Base-by-base conservation (phyloP, 2,329 filamentous ascomycete species). In the Delphinella strobiligena region DNA sequence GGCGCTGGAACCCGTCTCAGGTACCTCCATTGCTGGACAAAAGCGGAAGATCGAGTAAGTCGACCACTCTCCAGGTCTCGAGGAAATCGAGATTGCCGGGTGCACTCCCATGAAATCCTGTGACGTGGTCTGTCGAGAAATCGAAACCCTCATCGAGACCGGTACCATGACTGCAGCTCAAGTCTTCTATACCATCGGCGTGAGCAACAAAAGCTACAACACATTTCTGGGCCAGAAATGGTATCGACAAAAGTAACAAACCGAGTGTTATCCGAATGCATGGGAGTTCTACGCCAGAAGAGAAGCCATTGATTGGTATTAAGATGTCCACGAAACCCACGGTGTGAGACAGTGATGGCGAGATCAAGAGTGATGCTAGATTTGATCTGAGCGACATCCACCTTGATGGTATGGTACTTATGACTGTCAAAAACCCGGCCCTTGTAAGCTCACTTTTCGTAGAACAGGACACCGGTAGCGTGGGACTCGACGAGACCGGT, bases 401-500 rank as follows among this genome's bases (percentile, higher is more conserved):
- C 14, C 40, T 43, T 11, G 36, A 60, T 15, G 44, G 44, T 37
- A 40, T 12, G 22, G 12, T 27, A 27, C 22, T 27, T 7, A 27
- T 27, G 22, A 12, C 12, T 27, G 7, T 27, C 22, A 27, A 7
- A 7, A 27, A 7, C 12, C 22, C 22, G 12, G 22, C n/a, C n/a
- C n/a, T n/a, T n/a, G n/a, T n/a, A n/a, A 27, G 22, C 22, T 27
- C 22, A 27, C 14, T 10, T 29, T 18, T 14, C 16, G 27, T n/a
- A 0, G 66, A 67, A 11, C 72, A 78, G 51, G 63, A 62, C 0
- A 50, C 54, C 1, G 60, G 62, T 19, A 49, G 41, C 0, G 71
- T 77, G 4, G 55, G 58, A 0, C 56, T 78, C 18, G 77, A 61
- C 49, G 72, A 78, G 45, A 71, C 67, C 3, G 78, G 73, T 55